A percentile compares a stretch with the other conserved stretches of the same genome.
Conservation (phyloP, 2,329 filamentous ascomycete genomes). For the Akanthomyces muscarius region DNA sequence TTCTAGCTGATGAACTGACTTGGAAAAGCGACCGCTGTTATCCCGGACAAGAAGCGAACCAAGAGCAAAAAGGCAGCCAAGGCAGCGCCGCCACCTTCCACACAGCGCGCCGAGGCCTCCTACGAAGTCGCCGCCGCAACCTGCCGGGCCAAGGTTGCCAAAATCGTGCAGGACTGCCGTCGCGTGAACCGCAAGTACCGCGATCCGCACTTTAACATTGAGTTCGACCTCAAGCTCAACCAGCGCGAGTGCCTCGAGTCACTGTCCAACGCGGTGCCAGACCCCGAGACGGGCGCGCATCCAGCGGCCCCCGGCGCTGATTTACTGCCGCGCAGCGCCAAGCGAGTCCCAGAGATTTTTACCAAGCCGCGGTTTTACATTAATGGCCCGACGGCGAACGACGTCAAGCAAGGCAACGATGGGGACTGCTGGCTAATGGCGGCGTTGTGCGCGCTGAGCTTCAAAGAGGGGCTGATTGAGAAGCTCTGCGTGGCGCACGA, state of each 20-base stretch:
- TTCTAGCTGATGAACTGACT: background rate
- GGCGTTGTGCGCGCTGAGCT: conserved; percentile 71
- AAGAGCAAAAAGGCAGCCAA: conserved; percentile 44
- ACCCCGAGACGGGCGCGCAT: background rate
- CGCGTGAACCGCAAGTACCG: conserved; percentile 81
- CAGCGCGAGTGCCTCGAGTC: conserved; percentile 47
- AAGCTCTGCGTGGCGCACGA: conserved; percentile 69
- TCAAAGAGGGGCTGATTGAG: conserved; percentile 68
- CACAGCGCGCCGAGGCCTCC: conserved; percentile 44
- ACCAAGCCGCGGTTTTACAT: conserved; percentile 73
- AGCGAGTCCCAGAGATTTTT: conserved; percentile 71
- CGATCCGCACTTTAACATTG: conserved; percentile 83
- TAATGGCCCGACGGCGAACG: conserved; percentile 70
- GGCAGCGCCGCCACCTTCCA: conserved; percentile 43
- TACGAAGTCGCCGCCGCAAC: conserved; percentile 69
- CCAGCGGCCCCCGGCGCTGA: conserved; percentile 23
- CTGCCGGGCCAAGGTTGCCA: conserved; percentile 61
- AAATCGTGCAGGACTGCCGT: conserved; percentile 62
- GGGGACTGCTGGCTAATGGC: conserved; percentile 88
- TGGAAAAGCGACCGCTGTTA: conserved; percentile 4
- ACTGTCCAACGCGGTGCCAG: conserved; percentile 33
- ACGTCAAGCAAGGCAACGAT: conserved; percentile 72
- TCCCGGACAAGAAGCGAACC: background rate
- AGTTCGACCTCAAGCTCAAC: conserved; percentile 65
- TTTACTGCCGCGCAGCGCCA: conserved; percentile 53